These are phyloP conservation scores for Tillandsia leiboldiana DNA, from an alignment of 176 grass and related monocot genomes.

Conservation along the genomic window DNA sequence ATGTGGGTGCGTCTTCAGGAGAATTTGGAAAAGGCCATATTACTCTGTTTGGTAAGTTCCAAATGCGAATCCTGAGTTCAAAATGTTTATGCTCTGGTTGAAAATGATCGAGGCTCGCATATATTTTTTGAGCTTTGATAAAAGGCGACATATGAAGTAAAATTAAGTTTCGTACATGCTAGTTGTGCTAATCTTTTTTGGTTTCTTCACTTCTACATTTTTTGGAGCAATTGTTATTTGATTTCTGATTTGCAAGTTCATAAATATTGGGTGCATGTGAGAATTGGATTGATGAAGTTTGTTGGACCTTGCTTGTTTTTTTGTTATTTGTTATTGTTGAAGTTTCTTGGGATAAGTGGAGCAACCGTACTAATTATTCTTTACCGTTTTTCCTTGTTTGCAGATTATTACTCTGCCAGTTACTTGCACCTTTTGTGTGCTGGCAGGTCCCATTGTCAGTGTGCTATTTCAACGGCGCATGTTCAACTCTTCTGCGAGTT, in stretches of 20 bases:
- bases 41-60: neutral
- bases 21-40: conserved; percentile 2
- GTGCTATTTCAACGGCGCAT: conserved; percentile 4
- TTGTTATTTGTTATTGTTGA: neutral
- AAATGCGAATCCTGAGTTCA: neutral
- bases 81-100: neutral
- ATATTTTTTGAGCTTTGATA: neutral
- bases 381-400: neutral
- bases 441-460: neutral
- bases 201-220: too few relatives aligned
- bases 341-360: neutral
- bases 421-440: conserved; percentile 4
- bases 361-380: neutral
- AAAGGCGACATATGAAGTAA: too few relatives aligned
- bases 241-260: neutral
- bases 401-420: conserved; percentile 8
- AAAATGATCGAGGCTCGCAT: neutral
- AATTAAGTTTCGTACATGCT: too few relatives aligned
- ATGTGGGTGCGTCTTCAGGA: neutral
- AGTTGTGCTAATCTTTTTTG: too few relatives aligned
- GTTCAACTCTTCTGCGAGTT: conserved; percentile 2
- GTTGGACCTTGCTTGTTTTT: neutral
- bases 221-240: too few relatives aligned
- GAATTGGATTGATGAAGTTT: neutral
- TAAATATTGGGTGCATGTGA: neutral